Conservation (phyloP, 2,329 filamentous ascomycete species). For the Hymenoscyphus scutula region DNA sequence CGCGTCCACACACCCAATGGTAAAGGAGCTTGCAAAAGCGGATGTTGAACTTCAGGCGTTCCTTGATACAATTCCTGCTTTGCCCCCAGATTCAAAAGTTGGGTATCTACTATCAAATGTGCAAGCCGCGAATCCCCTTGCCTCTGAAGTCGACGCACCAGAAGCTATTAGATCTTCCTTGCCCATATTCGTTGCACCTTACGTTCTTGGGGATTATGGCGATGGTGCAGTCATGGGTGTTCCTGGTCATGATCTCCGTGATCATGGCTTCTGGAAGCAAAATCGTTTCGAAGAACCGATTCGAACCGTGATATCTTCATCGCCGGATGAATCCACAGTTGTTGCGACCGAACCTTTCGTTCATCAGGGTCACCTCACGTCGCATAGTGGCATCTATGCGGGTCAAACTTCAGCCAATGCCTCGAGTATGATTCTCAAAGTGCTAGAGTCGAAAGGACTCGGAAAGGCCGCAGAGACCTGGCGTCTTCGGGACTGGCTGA, state of each 20-base stretch:
- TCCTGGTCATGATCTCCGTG: constrained; percentile 77
- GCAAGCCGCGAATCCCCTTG: constrained; percentile 64
- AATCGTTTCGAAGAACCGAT: constrained; percentile 62
- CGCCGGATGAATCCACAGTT: constrained; percentile 46
- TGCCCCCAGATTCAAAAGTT: constrained; percentile 56
- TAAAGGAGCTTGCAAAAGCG: constrained; percentile 55
- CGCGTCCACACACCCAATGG: constrained; percentile 69
- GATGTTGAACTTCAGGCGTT: constrained; percentile 66
- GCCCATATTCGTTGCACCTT: constrained; percentile 79
- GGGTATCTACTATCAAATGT: constrained; percentile 67
- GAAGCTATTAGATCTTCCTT: constrained; percentile 55
- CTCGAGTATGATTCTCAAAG: constrained; percentile 56
- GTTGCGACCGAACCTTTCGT: constrained; percentile 55
- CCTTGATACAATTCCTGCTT: constrained; percentile 57
- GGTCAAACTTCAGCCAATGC: constrained; percentile 63
- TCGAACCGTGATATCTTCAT: constrained; percentile 55
- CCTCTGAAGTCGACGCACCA: constrained; percentile 50
- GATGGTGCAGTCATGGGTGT: constrained; percentile 91
- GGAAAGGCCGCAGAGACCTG: constrained; percentile 68
- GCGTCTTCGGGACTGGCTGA: constrained; percentile 84
- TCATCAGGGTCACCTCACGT: constrained; percentile 65
- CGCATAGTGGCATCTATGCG: constrained; percentile 61
- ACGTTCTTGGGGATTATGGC: constrained; percentile 82
- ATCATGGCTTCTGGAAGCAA: constrained; percentile 75
- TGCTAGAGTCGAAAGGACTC: constrained; percentile 52